Evolutionary conservation across 176 grass and related monocot genomes (phyloP).

Genomic region (Oryza coarctata): DNA sequence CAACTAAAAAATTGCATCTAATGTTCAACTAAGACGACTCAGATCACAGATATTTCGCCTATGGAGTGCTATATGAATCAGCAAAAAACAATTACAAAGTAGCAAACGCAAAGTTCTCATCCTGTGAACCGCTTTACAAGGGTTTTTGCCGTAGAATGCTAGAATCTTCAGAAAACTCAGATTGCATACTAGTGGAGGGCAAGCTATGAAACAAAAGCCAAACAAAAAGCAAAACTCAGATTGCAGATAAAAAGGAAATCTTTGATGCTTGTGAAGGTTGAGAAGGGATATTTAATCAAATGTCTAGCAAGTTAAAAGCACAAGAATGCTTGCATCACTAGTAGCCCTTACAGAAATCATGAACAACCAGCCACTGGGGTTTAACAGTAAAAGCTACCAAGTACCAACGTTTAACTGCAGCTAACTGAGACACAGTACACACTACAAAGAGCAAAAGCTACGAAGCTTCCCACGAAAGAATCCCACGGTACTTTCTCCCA

Average conservation of each 20-base stretch:
- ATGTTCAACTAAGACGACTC: not conserved
- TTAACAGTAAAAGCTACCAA: slow-evolving; percentile 17
- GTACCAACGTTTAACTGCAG: slow-evolving; percentile 7
- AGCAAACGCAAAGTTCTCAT: not conserved
- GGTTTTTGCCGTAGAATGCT: not conserved
- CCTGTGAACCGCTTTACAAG: not conserved
- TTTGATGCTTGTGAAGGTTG: not conserved
- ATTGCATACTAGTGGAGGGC: not conserved
- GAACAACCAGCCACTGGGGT: slow-evolving; percentile 26
- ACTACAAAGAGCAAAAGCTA: slow-evolving; percentile 22
- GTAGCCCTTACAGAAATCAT: not conserved
- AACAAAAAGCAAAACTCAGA: too few species aligned
- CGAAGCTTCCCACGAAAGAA: slow-evolving; percentile 33
- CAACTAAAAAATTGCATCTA: not conserved
- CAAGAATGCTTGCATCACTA: not conserved
- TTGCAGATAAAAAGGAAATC: not conserved
- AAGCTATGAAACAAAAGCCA: not conserved
- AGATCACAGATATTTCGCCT: not conserved
- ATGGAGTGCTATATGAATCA: not conserved
- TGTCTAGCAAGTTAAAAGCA: not conserved
- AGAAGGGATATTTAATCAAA: not conserved
- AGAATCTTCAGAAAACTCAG: slow-evolving; percentile 3
- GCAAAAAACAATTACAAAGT: not conserved
- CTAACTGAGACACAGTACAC: slow-evolving; percentile 17
- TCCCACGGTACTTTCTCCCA: slow-evolving; percentile 17